Percentiles rank a stretch among this genome's conserved stretches.
Conservation (phyloP, 2,329 filamentous ascomycete genomes). For the Emmonsiellopsis sp. region DNA sequence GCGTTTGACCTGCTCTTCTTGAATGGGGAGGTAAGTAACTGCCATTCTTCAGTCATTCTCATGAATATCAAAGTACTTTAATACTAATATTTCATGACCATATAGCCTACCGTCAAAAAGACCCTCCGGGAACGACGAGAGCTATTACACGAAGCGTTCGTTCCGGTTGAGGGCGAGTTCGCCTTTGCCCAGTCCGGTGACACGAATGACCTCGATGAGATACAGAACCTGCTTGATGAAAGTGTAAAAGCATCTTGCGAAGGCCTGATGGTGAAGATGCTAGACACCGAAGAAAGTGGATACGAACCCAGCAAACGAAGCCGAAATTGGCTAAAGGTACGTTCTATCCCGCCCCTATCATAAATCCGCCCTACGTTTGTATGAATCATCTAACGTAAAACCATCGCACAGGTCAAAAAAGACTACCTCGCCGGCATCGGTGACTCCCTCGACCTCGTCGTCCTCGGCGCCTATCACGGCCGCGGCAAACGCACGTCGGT, state of each 20-base stretch:
- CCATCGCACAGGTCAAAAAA: slow-evolving; percentile 67
- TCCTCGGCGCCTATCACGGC: slow-evolving; percentile 87
- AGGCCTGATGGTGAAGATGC: slow-evolving; percentile 98
- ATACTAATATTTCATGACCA: slow-evolving; percentile 1
- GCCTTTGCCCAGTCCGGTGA: slow-evolving; percentile 80
- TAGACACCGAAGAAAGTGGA: slow-evolving; percentile 83
- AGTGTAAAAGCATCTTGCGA: slow-evolving; percentile 94
- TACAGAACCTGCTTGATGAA: slow-evolving; percentile 85
- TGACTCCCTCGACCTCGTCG: slow-evolving; percentile 92
- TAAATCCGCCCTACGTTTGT: neutral
- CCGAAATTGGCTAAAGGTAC: slow-evolving; percentile 94
- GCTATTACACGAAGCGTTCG: slow-evolving; percentile 64
- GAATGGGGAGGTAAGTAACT: slow-evolving; percentile 61
- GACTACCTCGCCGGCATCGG: slow-evolving; percentile 92
- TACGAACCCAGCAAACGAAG: slow-evolving; percentile 95
- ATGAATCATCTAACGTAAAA: neutral
- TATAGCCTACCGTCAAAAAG: slow-evolving; percentile 68
- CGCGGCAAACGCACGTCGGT: slow-evolving; percentile 92
- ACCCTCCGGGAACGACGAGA: slow-evolving; percentile 74
- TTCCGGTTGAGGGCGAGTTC: slow-evolving; percentile 79
- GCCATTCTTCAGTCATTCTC: neutral
- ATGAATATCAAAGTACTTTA: slow-evolving; percentile 6
- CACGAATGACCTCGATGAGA: slow-evolving; percentile 83
- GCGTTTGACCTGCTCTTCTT: slow-evolving; percentile 92
- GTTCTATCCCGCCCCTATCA: neutral